Percentiles rank a stretch among this genome's conserved stretches.
phyloP scores from a whole-genome alignment of 805 yeast genomes.

The Kazachstania psychrophila region DNA sequence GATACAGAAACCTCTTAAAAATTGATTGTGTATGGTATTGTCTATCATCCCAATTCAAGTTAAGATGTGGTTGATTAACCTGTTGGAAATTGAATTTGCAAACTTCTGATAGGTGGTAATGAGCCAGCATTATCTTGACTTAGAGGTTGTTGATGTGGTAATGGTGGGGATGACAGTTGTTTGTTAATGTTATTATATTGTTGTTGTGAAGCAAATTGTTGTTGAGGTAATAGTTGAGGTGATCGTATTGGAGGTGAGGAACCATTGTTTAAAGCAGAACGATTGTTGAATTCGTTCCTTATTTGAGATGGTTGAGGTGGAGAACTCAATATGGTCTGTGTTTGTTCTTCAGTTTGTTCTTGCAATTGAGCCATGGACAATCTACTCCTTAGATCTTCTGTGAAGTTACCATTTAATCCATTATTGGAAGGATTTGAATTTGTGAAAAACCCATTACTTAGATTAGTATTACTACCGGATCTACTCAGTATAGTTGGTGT shows the following conservation, averaged over 20 bases:
- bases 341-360: background rate
- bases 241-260: conserved; percentile 1
- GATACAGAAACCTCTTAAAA: no score
- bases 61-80: no score
- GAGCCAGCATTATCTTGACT: conserved; percentile 5
- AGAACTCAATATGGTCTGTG: background rate
- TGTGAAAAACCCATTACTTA: conserved; percentile 5
- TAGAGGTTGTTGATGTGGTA: conserved; percentile 1
- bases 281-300: background rate
- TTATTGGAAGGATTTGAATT: background rate
- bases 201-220: background rate
- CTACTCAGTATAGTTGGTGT: conserved; percentile 24
- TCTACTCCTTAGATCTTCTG: conserved; percentile 15
- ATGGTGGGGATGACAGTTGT: background rate
- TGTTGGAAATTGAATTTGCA: conserved; percentile 27
- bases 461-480: conserved; percentile 17
- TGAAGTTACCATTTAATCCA: conserved; percentile 5
- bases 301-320: background rate
- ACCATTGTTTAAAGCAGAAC: background rate
- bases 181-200: background rate
- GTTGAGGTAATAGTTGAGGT: conserved; percentile 2
- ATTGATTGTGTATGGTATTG: no score
- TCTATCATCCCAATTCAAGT: no score
- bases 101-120: conserved; percentile 27
- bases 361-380: conserved; percentile 17